phyloP scores from a whole-genome alignment of 305 asterid species.

The Lippia alba region DNA sequence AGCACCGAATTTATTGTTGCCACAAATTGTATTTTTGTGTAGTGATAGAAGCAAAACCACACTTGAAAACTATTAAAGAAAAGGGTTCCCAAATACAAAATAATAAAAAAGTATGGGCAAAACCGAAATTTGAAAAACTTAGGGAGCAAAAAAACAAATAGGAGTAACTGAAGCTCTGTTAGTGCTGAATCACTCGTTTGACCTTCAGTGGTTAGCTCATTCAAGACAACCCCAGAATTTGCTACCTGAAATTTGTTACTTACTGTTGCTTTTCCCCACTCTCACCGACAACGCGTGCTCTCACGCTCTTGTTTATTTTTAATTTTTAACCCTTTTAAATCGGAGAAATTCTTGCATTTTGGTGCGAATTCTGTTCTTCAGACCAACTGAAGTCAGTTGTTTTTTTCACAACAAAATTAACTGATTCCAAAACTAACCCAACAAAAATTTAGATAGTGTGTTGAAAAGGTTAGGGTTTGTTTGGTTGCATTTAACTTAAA shows the following conservation, averaged over 20 bases:
- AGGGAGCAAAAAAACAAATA: conserved; percentile 50
- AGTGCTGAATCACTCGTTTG: conserved; percentile 61
- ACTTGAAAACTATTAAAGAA: conserved; percentile 4
- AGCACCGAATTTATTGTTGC: conserved; percentile 35
- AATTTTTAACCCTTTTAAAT: not conserved
- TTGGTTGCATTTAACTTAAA: no score
- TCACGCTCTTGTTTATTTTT: not conserved
- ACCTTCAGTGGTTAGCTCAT: conserved; percentile 49
- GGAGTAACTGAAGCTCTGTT: conserved; percentile 42
- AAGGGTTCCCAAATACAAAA: conserved; percentile 9
- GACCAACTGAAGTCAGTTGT: conserved; percentile 37
- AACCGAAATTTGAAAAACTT: conserved; percentile 22
- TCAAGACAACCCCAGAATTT: conserved; percentile 38
- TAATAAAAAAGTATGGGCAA: conserved; percentile 2
- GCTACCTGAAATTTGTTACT: conserved; percentile 47
- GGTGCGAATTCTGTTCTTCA: not conserved
- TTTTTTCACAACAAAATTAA: conserved; percentile 49
- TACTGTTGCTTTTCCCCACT: conserved; percentile 19
- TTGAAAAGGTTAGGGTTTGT: no score
- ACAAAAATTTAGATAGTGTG: not conserved
- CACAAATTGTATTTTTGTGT: conserved; percentile 32
- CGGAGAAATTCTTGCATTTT: not conserved
- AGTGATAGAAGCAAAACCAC: conserved; percentile 11
- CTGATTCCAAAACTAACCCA: conserved; percentile 47
- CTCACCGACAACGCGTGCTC: conserved; percentile 33